Evolutionary conservation across 495 filamentous ascomycete species (phyloP), one percentile per base, ranked within the genome.

Genomic region (Tuber melanosporum): DNA sequence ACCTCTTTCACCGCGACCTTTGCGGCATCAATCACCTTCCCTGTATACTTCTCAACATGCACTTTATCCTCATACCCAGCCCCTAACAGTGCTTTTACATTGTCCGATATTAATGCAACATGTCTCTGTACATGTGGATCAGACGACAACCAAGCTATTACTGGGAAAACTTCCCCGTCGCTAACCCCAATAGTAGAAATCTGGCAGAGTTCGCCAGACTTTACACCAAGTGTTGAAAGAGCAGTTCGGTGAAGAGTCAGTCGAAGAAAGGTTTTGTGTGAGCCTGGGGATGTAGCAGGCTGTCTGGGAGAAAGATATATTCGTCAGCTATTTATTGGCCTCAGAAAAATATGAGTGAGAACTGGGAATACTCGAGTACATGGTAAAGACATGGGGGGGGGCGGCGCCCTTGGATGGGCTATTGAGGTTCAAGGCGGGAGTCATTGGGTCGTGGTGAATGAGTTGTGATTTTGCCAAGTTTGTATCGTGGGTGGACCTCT

Each of bases 1-100:
- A 87, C 84, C 75, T 92, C 90, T 47, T 82, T 83, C 7, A 93
- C 78, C 6, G 82, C 80, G 45, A 91, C 84, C 6, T 82, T 82
- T 46, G 85, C 82, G 70, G 88, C 86, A 41, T 86, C 84, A 41
- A 84, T 82, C 52, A 79, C 73, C 36, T 74, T 69, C 52, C 70
- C 76, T 20, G 47, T 75, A 74, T 83, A 83, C 73, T 76, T 80
- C 66, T 71, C 71, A 32, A 83, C 49, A 20, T 74, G 41, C 32
- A 83, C 75, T 49, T 83, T 83, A 72, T 83, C 71, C 66, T 82
- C 82, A 22, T 81, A 83, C 4, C 82, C 76, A 17, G 79, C 66
- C 4, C 76, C 81, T 14, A 83, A 26, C 32, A 75, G 45, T 10
- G 62, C 36, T 39, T 79, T 74, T 32, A 83, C 47, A 39, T 73